Conservation (phyloP, 148 eudicot genomes). For the Rheum nobile region DNA sequence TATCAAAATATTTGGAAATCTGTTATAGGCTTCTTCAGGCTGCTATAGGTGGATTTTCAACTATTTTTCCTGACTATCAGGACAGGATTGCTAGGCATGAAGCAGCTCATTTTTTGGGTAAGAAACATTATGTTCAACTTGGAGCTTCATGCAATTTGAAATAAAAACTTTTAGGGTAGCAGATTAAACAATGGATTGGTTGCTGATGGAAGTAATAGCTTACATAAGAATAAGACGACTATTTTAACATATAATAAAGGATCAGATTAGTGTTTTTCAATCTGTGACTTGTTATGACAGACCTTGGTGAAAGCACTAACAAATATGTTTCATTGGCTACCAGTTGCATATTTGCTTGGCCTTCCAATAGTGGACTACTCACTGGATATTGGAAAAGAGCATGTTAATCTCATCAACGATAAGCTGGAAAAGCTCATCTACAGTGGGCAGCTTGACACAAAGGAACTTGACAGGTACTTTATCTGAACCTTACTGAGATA, state of each 20-base stretch:
- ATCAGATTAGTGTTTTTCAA: neutral
- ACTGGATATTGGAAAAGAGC: slow-evolving; percentile 89
- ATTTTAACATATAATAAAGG: neutral
- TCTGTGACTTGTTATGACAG: neutral
- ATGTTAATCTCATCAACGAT: slow-evolving; percentile 81
- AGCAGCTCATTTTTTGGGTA: slow-evolving; percentile 95
- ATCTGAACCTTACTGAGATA: neutral
- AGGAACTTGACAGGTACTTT: slow-evolving; percentile 78
- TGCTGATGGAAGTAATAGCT: neutral
- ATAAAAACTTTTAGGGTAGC: neutral
- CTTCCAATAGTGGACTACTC: slow-evolving; percentile 87
- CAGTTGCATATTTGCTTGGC: slow-evolving; percentile 92
- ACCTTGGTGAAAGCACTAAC: neutral
- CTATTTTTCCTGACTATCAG: slow-evolving; percentile 78
- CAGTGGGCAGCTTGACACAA: slow-evolving; percentile 88
- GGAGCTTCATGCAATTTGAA: neutral
- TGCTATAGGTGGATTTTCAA: slow-evolving; percentile 67
- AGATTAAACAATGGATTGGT: slow-evolving; percentile 3
- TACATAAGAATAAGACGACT: neutral
- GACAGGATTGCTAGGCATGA: slow-evolving; percentile 92
- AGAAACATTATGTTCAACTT: neutral
- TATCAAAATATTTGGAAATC: neutral
- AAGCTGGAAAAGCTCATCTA: slow-evolving; percentile 81
- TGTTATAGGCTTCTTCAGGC: slow-evolving; percentile 86
- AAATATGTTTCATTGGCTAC: neutral